Evolutionary conservation across 345 rosid species (phyloP), one percentile per base, ranked within the genome.

Genomic region (Salix suchowensis): DNA sequence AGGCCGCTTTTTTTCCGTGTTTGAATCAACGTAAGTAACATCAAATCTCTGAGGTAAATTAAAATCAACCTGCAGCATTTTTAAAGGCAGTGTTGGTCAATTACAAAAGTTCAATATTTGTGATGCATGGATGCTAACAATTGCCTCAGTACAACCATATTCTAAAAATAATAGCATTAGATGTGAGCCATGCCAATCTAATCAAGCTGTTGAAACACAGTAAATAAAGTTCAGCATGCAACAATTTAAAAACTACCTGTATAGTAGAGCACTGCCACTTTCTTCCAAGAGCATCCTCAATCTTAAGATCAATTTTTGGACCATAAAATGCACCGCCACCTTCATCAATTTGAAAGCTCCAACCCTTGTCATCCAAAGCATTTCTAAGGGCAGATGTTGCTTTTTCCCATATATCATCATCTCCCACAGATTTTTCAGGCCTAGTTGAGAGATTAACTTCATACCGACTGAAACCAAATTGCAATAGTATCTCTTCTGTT

Each of bases 291-390:
- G 98, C 96, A 84, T 95, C 98, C 88, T 92, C 91, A 26, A 95
- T 95, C 87, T 95, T 92, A 70, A 95, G 90, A 69, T 95, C 98
- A 65, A 95, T 92, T 86, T 95, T 95, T 16, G 97, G 98, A 79
- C 98, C 98, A 72, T 92, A 92, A 87, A 95, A 95, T 28, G 98
- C 98, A n/a, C 98, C 98, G 32, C 98, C 98, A 50, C 98, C 98
- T 73, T 90, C 98, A 83, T 93, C 98, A 81, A 91, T 86, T 82
- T 93, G 89, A 83, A 92, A 92, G 85, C 77, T 84, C 97, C 97
- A 95, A 15, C 98, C 93, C 76, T 95, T 93, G 77, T 95, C 97
- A 67, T 91, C 90, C 79, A 95, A 87, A 78, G 98, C 97, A 73
- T 93, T 90, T 78, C 69, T 86, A 40, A 93, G 93, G 34, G 98